These are phyloP conservation scores for Jackrogersella multiformis DNA, from an alignment of 495 filamentous ascomycete genomes.

Conservation along the genomic window DNA sequence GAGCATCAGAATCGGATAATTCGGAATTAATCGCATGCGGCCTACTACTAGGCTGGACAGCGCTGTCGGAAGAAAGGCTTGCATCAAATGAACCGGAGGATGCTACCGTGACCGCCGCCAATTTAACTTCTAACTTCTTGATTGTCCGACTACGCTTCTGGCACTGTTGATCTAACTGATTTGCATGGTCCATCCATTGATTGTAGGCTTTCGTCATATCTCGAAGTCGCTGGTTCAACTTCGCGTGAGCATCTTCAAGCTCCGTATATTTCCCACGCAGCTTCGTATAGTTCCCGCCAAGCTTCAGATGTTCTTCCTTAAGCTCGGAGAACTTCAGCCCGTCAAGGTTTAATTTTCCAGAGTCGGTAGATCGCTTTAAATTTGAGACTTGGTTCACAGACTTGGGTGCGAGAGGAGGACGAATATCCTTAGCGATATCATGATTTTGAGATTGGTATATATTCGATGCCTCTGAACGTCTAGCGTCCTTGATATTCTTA, in stretches of 20 bases:
- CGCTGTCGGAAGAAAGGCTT: conserved; percentile 29
- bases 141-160: conserved; percentile 40
- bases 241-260: conserved; percentile 50
- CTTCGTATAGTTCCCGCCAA: conserved; percentile 38
- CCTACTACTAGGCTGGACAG: neutral
- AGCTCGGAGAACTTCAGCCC: conserved; percentile 35
- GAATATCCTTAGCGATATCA: conserved; percentile 7
- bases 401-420: conserved; percentile 37
- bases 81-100: conserved; percentile 16
- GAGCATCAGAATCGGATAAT: neutral
- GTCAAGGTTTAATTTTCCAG: conserved; percentile 29
- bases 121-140: conserved; percentile 41
- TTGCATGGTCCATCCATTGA: conserved; percentile 41
- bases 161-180: conserved; percentile 30
- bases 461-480: neutral
- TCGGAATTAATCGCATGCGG: neutral
- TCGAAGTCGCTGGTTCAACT: conserved; percentile 40
- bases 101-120: conserved; percentile 17
- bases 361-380: conserved; percentile 28
- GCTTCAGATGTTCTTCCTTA: conserved; percentile 44
- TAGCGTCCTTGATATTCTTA: conserved; percentile 18
- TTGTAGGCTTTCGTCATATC: conserved; percentile 32
- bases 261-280: conserved; percentile 39
- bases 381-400: conserved; percentile 34
- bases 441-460: neutral